These are phyloP conservation scores for Westerdykella aurantiaca DNA, from an alignment of 2,329 filamentous ascomycete species.

Conservation along the genomic window DNA sequence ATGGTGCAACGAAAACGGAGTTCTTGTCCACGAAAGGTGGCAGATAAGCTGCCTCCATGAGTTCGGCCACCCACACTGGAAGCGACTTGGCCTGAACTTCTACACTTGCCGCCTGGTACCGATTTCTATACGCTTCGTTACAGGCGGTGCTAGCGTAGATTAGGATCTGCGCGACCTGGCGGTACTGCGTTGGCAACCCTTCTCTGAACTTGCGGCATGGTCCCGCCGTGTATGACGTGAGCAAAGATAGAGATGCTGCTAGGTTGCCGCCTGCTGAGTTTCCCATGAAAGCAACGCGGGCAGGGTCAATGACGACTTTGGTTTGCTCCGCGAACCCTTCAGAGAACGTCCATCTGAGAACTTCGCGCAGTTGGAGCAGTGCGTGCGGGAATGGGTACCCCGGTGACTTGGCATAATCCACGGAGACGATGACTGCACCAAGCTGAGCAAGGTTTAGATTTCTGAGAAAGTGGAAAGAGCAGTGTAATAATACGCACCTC, in stretches of 20 bases:
- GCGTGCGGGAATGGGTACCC: background rate
- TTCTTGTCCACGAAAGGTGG: background rate
- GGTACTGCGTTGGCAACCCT: background rate
- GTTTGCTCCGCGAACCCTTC: background rate
- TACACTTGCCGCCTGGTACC: background rate
- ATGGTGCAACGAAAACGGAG: background rate
- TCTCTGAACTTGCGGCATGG: background rate
- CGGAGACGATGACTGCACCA: background rate
- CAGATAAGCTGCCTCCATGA: background rate
- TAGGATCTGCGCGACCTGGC: background rate
- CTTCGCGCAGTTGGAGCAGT: background rate
- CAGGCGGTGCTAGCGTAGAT: background rate
- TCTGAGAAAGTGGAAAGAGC: background rate
- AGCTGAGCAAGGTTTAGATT: background rate
- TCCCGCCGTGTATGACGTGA: background rate
- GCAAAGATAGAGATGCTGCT: background rate
- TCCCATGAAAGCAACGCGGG: background rate
- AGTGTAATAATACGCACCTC: background rate
- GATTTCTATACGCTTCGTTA: background rate
- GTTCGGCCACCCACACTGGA: background rate
- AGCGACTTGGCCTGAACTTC: background rate
- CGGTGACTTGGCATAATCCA: background rate
- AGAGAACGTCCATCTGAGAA: background rate
- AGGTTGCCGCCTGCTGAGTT: slow-evolving; percentile 1
- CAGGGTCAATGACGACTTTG: background rate